Conservation (phyloP, 305 asterid species). For the Ruellia speciosa region DNA sequence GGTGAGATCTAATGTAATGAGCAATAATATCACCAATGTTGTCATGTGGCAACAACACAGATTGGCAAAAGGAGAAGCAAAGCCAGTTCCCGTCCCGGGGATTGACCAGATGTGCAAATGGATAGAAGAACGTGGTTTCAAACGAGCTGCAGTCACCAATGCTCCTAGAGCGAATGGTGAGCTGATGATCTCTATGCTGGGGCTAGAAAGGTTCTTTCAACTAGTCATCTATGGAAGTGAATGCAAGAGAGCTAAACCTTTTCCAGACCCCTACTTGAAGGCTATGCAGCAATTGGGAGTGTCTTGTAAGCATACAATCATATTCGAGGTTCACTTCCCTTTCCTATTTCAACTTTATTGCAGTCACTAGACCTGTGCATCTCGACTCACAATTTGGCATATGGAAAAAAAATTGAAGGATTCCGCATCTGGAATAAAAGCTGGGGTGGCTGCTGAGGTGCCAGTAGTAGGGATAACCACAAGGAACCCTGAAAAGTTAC, state of each 20-base stretch:
- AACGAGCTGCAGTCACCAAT: conserved; percentile 81
- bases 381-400: too few species aligned
- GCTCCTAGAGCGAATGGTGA: conserved; percentile 76
- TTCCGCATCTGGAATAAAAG: conserved; percentile 66
- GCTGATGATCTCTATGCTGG: conserved; percentile 40
- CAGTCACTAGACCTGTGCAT: too few species aligned
- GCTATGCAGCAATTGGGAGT: conserved; percentile 51
- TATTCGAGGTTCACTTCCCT: conserved; percentile 50
- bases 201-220: conserved; percentile 51
- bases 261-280: conserved; percentile 71
- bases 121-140: conserved; percentile 54
- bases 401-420: conserved; percentile 28
- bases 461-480: conserved; percentile 58
- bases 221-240: conserved; percentile 50
- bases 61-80: conserved; percentile 46
- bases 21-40: not conserved
- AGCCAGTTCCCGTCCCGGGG: conserved; percentile 37
- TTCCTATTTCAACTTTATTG: not conserved
- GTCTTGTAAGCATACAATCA: conserved; percentile 44
- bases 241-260: conserved; percentile 71
- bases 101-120: conserved; percentile 54
- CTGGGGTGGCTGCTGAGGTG: conserved; percentile 76
- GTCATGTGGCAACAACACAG: conserved; percentile 24
- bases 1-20: too few species aligned
- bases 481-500: conserved; percentile 50